A percentile compares a stretch with the other conserved stretches of the same genome.
Conservation (phyloP, 441 rosid genomes). For the Euphorbia schlechtendalii region DNA sequence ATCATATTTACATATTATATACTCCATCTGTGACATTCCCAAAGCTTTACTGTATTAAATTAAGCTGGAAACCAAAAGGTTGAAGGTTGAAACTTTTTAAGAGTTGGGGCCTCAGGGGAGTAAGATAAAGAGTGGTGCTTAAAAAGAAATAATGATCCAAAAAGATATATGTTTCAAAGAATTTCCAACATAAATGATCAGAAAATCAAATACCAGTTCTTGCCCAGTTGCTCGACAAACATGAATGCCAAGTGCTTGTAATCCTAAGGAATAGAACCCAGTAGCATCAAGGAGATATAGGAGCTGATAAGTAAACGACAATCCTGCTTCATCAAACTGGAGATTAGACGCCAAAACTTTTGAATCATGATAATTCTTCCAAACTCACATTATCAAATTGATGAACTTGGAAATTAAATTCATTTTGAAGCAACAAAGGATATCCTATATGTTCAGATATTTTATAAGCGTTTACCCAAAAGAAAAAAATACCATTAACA, state of each 20-base stretch:
- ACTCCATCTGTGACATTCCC: neutral
- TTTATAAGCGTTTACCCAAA: neutral
- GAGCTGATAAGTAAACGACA: conserved; percentile 86
- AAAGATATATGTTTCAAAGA: neutral
- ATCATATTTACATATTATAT: neutral
- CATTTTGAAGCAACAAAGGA: neutral
- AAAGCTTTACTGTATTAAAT: neutral
- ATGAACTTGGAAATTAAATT: neutral
- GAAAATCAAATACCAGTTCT: conserved; percentile 65
- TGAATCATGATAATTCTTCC: conserved; percentile 9
- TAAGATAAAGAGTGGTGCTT: neutral
- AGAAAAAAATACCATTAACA: neutral
- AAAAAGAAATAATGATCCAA: neutral
- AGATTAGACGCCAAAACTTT: conserved; percentile 23
- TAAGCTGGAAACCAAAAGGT: conserved; percentile 2
- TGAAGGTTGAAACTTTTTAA: no score
- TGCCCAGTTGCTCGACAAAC: conserved; percentile 99
- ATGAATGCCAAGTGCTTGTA: conserved; percentile 89
- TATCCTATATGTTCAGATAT: neutral
- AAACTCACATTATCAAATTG: conserved; percentile 8
- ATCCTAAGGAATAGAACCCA: conserved; percentile 85
- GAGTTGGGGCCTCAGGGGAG: no score
- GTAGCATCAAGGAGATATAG: conserved; percentile 93
- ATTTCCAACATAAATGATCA: neutral
- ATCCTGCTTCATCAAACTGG: conserved; percentile 50